phyloP scores from a whole-genome alignment of 192 early-diverging fungal genomes.

The Umbelopsis sp. region DNA sequence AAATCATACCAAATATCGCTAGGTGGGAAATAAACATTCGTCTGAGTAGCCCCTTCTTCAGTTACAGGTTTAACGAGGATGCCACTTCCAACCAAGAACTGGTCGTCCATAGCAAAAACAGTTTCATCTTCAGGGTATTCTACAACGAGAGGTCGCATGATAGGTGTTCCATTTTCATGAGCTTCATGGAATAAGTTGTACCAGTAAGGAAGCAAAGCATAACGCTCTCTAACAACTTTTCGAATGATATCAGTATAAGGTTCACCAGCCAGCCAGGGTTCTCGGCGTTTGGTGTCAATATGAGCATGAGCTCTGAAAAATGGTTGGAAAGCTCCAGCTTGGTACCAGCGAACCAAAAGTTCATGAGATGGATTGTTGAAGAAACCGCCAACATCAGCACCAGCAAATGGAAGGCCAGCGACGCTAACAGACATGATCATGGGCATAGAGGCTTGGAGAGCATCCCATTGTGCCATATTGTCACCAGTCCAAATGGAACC shows the following conservation, averaged over 20 bases:
- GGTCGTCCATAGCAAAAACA: conserved; percentile 80
- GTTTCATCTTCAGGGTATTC: conserved; percentile 83
- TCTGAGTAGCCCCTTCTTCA: conserved; percentile 55
- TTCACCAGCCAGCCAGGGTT: conserved; percentile 95
- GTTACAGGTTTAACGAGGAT: conserved; percentile 76
- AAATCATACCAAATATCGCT: conserved; percentile 75
- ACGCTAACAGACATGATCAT: conserved; percentile 90
- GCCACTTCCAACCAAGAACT: conserved; percentile 89
- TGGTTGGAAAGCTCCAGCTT: conserved; percentile 91
- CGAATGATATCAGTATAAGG: conserved; percentile 80
- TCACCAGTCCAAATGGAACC: conserved; percentile 99
- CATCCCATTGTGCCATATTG: conserved; percentile 89
- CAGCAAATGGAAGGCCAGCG: conserved; percentile 87
- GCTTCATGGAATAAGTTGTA: conserved; percentile 92
- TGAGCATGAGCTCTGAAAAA: conserved; percentile 99
- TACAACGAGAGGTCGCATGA: conserved; percentile 86
- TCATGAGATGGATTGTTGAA: conserved; percentile 93
- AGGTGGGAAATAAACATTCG: conserved; percentile 75
- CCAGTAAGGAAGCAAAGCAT: conserved; percentile 86
- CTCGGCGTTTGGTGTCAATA: conserved; percentile 95
- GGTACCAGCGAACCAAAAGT: conserved; percentile 97
- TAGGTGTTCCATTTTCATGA: conserved; percentile 72
- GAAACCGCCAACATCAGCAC: conserved; percentile 97
- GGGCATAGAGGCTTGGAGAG: conserved; percentile 78
- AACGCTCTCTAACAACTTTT: conserved; percentile 78